Evolutionary conservation across 768 basidiomycete genomes (phyloP).

Genomic region (Pulveroboletus ravenelii): DNA sequence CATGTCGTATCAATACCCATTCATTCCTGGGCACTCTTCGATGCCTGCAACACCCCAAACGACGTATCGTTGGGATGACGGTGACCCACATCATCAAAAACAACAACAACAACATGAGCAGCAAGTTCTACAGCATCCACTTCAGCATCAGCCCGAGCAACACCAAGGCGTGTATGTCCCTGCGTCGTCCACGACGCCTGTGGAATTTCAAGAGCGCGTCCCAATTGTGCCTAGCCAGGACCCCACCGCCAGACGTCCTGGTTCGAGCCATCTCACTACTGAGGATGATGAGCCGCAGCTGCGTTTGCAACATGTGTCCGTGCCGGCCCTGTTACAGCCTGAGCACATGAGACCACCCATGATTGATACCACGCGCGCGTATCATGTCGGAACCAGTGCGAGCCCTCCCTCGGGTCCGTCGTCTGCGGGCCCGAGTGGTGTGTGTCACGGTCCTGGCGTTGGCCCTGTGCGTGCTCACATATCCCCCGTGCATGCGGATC

Average conservation of each 20-base stretch:
- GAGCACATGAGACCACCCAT: slow-evolving; percentile 33
- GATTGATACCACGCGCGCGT: slow-evolving; percentile 30
- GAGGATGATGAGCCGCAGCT: slow-evolving; percentile 24
- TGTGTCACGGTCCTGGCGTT: slow-evolving; percentile 9
- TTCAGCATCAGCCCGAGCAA: slow-evolving; percentile 33
- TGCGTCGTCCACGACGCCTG: slow-evolving; percentile 10
- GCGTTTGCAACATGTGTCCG: slow-evolving; percentile 24
- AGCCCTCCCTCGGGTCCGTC: slow-evolving; percentile 31
- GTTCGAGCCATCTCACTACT: slow-evolving; percentile 12
- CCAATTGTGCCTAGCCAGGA: slow-evolving; percentile 31
- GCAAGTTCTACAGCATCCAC: slow-evolving; percentile 36
- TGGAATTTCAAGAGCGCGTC: slow-evolving; percentile 26
- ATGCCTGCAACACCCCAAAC: slow-evolving; percentile 45
- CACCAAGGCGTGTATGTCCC: slow-evolving; percentile 18
- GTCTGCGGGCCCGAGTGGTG: slow-evolving; percentile 21
- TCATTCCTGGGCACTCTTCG: slow-evolving; percentile 44
- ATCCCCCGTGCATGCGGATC: slow-evolving; percentile 23
- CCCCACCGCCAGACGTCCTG: slow-evolving; percentile 8
- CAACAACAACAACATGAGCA: slow-evolving; percentile 36
- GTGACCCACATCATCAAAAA: slow-evolving; percentile 24
- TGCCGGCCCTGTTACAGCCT: slow-evolving; percentile 16
- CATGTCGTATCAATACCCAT: slow-evolving; percentile 50
- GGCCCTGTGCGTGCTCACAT: slow-evolving; percentile 26
- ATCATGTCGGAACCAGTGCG: slow-evolving; percentile 25
- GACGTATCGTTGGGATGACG: slow-evolving; percentile 41